Evolutionary conservation across 148 eudicot genomes (phyloP).

Genomic region (Rhododendron henanense): DNA sequence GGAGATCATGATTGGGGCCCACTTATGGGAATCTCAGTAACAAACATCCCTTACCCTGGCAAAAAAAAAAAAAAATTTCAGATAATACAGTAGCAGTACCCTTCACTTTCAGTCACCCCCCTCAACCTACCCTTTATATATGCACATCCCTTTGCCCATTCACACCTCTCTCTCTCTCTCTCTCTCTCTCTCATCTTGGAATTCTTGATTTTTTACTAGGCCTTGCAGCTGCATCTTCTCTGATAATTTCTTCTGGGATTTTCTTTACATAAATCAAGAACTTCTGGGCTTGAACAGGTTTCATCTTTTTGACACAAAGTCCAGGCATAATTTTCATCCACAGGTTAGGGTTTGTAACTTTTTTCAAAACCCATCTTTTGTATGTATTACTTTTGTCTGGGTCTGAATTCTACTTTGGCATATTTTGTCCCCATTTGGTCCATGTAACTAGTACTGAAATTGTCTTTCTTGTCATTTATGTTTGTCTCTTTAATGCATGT

Average conservation of each 20-base stretch:
- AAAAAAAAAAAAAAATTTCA: not conserved
- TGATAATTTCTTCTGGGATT: not conserved
- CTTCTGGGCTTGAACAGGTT: not conserved
- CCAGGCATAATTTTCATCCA: not conserved
- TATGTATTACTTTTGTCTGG: not conserved
- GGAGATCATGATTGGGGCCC: constrained; percentile 25
- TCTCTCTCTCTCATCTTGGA: constrained; percentile 4
- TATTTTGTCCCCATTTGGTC: not conserved
- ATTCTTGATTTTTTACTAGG: not conserved
- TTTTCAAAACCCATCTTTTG: not conserved
- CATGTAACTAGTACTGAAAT: not conserved
- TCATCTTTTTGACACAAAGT: not conserved
- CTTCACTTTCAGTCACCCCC: not conserved
- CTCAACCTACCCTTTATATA: constrained; percentile 15
- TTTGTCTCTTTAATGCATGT: not conserved
- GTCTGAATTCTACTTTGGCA: not conserved
- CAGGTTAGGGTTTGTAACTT: not conserved
- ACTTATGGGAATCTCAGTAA: constrained; percentile 17
- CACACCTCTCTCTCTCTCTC: constrained; percentile 13
- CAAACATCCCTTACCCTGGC: constrained; percentile 18
- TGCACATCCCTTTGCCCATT: not conserved
- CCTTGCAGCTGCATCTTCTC: not conserved
- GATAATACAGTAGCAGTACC: not conserved
- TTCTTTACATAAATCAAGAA: not conserved
- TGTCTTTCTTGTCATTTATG: not conserved